Evolutionary conservation across 148 eudicot species (phyloP), one percentile per base, ranked within the genome.

Genomic region (Dianthus caryophyllus): DNA sequence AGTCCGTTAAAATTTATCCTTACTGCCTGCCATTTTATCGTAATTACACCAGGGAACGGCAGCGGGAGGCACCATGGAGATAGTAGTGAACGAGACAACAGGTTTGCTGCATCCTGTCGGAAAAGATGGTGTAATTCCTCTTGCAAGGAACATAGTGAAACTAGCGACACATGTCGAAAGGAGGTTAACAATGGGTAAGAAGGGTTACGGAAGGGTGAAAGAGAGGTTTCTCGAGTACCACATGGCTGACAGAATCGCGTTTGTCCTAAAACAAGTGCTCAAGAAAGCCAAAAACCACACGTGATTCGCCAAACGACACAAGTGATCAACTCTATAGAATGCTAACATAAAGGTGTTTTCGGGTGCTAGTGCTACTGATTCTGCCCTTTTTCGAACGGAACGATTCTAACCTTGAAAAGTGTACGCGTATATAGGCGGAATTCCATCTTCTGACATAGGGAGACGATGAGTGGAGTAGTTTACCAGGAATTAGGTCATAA

Each of bases 1-100:
- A 41, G 12, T 4, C 44, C 44, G 1, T 41, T 9, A 33, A n/a
- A n/a, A 53, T 57, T 56, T 52, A 51, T 46, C 6, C 18, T 31
- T 20, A 4, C 6, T 18, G 0, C 18, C 31, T 63, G 21, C 21
- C 17, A 10, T 43, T n/a, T 55, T 44, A 5, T 63, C 50, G 43
- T 51, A 54, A 26, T 63, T 62, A 31, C 55, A 65, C 18, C 83
- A 94, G 99, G 99, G 99, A 55, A 94, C 99, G 26, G 89, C 96
- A 48, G 99, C 99, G 33, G 99, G 99, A 69, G 99, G 99, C 44
- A 94, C 99, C 6, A 84, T 76, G 64, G 99, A 94, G 74, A 94
- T 94, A 61, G 93, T 94, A 5, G 90, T 82, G 55, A 86, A 94
- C 52, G 84, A 85, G 76, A 80, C 93, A 53, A 90, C 99, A 0